Evolutionary conservation across 1,139 yeast genomes (phyloP), one percentile per base, ranked within the genome.

Genomic region (Yamadazyma trypodendri): DNA sequence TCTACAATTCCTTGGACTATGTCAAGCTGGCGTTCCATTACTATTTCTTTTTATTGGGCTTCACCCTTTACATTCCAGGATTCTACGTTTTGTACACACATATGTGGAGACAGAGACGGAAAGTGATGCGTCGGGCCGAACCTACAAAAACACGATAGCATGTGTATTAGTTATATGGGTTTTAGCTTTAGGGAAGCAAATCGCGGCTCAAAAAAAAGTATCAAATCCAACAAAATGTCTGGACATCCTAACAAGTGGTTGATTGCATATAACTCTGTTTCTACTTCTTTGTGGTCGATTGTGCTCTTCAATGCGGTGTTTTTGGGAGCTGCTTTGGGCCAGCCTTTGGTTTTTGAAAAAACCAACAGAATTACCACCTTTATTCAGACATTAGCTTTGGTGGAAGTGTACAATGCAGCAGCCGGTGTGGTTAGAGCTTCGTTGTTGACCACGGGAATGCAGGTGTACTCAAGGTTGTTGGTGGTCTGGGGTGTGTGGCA

Each of bases 361-460:
- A 76, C 95, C 12, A 72, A 75, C 34, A 65, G 68, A 24, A 65
- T 81, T 51, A 75, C 87, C 37, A 81, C 84, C 3, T 62, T 68
- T 37, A 80, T 92, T 35, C 99, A 92, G 64, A 74, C 88, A n/a
- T 67, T 81, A 42, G 97, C 98, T 0, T 49, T 88, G 2, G 71
- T 86, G 34, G 99, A 92, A 58, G 77, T 92, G 24, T 69, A 79
- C 52, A 94, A 92, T 60, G 77, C 96, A 2, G 69, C 79, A 3
- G 60, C 78, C 2, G 97, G 92, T 0, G 68, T 83, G 37, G 98
- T 92, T 22, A 79, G 83, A 47, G 83, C 97, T 4, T 96, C 97
- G 1, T 50, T 90, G 8, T 54, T 83, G 43, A 92, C 97, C 24
- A 88, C 97, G 0, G 72, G 70, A 13, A 82, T 88, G 55, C 99